phyloP scores from a whole-genome alignment of 805 yeast genomes.

The Yamadazyma tumulicola region DNA sequence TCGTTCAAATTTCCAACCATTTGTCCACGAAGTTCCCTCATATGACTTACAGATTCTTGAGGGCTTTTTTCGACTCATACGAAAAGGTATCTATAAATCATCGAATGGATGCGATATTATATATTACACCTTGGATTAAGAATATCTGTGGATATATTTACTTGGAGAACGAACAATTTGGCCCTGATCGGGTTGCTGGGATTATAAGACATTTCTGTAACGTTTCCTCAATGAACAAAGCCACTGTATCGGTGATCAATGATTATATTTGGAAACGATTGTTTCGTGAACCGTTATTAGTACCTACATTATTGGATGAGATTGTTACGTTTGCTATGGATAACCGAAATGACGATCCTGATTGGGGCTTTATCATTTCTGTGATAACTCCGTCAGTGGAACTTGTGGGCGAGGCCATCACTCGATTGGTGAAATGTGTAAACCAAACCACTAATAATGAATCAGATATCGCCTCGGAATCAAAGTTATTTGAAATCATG shows the following conservation, averaged over 20 bases:
- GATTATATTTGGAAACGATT: slow-evolving; percentile 66
- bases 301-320: slow-evolving; percentile 63
- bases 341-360: slow-evolving; percentile 69
- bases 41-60: slow-evolving; percentile 58
- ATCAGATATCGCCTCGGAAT: slow-evolving; percentile 36
- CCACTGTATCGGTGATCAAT: slow-evolving; percentile 51
- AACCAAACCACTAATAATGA: slow-evolving; percentile 45
- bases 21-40: slow-evolving; percentile 56
- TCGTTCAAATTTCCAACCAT: slow-evolving; percentile 52
- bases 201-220: slow-evolving; percentile 61
- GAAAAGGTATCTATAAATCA: slow-evolving; percentile 34
- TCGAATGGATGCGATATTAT: slow-evolving; percentile 43
- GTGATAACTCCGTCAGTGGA: slow-evolving; percentile 74
- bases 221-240: slow-evolving; percentile 48
- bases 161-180: slow-evolving; percentile 50
- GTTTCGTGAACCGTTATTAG: slow-evolving; percentile 57
- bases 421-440: slow-evolving; percentile 53
- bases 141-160: slow-evolving; percentile 60
- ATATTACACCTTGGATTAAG: slow-evolving; percentile 71
- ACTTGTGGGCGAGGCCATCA: slow-evolving; percentile 61
- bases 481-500: slow-evolving; percentile 66
- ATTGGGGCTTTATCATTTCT: slow-evolving; percentile 60
- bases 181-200: slow-evolving; percentile 57
- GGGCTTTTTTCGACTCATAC: slow-evolving; percentile 44
- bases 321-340: slow-evolving; percentile 71